Base-by-base conservation (phyloP, 805 yeast species). In the Wickerhamomyces bisporus region DNA sequence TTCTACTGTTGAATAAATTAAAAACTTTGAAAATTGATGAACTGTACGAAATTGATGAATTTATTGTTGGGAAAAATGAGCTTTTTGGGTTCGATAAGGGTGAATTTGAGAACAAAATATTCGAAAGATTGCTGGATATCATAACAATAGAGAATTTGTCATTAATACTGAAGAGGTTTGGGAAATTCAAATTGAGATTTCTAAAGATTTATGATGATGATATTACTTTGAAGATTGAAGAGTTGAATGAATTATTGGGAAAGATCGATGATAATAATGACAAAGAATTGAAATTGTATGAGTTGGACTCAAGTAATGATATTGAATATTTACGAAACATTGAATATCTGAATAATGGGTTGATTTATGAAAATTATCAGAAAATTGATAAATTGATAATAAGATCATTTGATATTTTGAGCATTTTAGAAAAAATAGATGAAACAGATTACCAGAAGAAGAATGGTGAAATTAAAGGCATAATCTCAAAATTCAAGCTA, bases 301-400 rank as follows among this genome's bases (percentile, higher is more conserved):
- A 31, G 0, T 20, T 48, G 12, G 39, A 48, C 13, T 16, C 36
- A 15, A 35, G 42, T 12, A 44, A 46, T 16, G 38, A 33, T 4
- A 20, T 8, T 13, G 33, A 39, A 15, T 40, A 46, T 15, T 29
- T 50, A n/a, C 14, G 17, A n/a, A 42, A 44, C 6, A 39, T 50
- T 34, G 34, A 41, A n/a, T 42, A 38, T 31, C 5, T 50, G 14
- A 39, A 44, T 9, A 41, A 50, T 36, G 54, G 54, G 2, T 27
- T 49, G 26, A 24, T 44, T 2, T 44, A 28, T 32, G 32, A 30
- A 21, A 33, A 38, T 9, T 48, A 48, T 26, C 54, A 49, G 21
- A 5, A 23, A 30, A 40, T 49, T 10, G 26, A 7, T 9, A 16
- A 30, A 3, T 13, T 36, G 9, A 29, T n/a, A 4, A 18, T 29